Conservation (phyloP, 805 yeast species). For the Wickerhamiella galacta region DNA sequence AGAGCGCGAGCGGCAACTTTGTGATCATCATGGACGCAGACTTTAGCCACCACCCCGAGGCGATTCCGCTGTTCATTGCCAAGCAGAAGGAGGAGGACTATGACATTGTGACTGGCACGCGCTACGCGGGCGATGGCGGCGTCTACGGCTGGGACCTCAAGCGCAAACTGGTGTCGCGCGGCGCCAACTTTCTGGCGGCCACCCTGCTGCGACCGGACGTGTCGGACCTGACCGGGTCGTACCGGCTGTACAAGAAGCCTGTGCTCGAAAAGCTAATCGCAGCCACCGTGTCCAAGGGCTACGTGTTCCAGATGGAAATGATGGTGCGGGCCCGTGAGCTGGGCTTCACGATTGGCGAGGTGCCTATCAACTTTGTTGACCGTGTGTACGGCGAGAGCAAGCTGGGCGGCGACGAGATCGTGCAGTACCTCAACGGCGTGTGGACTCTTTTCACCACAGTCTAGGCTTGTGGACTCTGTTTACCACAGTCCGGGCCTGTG, state of each 20-base stretch:
- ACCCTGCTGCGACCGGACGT: slow-evolving; percentile 55
- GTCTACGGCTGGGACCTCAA: slow-evolving; percentile 75
- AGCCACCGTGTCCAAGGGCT: slow-evolving; percentile 58
- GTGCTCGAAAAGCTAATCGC: slow-evolving; percentile 49
- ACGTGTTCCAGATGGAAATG: slow-evolving; percentile 81
- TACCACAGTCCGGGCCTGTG: too few species aligned
- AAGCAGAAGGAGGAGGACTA: slow-evolving; percentile 32
- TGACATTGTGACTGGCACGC: slow-evolving; percentile 35
- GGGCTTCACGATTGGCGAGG: slow-evolving; percentile 61
- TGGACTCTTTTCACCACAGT: slow-evolving; percentile 52
- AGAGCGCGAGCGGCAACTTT: slow-evolving; percentile 53
- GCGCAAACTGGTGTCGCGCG: slow-evolving; percentile 60
- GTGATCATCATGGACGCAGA: slow-evolving; percentile 77
- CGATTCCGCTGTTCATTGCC: slow-evolving; percentile 57
- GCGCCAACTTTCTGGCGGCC: slow-evolving; percentile 65
- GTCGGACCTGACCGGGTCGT: slow-evolving; percentile 62
- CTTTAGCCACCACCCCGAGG: slow-evolving; percentile 58
- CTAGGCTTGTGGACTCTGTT: slow-evolving; percentile 20
- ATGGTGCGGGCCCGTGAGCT: slow-evolving; percentile 66
- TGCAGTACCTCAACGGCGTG: slow-evolving; percentile 61
- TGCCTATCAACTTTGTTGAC: slow-evolving; percentile 64
- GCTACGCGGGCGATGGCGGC: slow-evolving; percentile 70
- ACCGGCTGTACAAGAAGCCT: slow-evolving; percentile 55
- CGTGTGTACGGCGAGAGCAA: slow-evolving; percentile 64
- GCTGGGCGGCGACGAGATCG: slow-evolving; percentile 67